phyloP scores from a whole-genome alignment of 225 moss, liverwort and hornwort genomes.

The Neckera pumila region DNA sequence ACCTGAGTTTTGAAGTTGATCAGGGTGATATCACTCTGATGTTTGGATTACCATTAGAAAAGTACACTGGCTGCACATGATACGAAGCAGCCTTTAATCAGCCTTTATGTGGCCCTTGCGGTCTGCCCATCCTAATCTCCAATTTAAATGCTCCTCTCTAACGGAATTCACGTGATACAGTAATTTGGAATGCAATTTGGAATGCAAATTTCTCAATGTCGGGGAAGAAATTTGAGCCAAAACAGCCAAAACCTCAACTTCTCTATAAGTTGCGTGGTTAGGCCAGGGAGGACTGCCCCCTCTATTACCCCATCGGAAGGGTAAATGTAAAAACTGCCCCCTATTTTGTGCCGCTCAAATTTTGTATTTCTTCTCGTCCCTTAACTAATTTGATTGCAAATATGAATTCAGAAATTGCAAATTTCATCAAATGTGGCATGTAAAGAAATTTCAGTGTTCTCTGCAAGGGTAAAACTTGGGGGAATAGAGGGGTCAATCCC shows the following conservation, averaged over 20 bases:
- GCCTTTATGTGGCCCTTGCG: not conserved
- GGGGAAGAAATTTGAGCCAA: not conserved
- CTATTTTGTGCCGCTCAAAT: no score
- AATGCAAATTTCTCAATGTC: not conserved
- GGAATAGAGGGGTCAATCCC: no score
- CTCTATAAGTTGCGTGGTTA: not conserved
- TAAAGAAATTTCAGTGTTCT: no score
- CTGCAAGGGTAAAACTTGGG: no score
- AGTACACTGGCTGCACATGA: not conserved
- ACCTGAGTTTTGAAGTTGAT: not conserved
- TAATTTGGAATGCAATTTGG: not conserved
- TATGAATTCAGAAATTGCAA: no score
- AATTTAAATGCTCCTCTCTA: not conserved
- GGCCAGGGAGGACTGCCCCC: no score
- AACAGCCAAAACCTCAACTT: not conserved
- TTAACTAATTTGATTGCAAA: no score
- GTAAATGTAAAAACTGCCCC: no score
- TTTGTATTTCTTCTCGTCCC: no score
- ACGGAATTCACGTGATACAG: accelerated
- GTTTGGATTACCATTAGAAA: not conserved
- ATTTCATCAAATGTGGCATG: no score
- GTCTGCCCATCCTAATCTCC: not conserved
- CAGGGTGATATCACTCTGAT: no score
- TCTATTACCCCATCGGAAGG: no score
- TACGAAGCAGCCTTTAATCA: not conserved